A percentile compares a stretch with the other conserved stretches of the same genome.
Evolutionary conservation across 805 yeast species (phyloP).

Genomic region (Starmerella scarabaei): DNA sequence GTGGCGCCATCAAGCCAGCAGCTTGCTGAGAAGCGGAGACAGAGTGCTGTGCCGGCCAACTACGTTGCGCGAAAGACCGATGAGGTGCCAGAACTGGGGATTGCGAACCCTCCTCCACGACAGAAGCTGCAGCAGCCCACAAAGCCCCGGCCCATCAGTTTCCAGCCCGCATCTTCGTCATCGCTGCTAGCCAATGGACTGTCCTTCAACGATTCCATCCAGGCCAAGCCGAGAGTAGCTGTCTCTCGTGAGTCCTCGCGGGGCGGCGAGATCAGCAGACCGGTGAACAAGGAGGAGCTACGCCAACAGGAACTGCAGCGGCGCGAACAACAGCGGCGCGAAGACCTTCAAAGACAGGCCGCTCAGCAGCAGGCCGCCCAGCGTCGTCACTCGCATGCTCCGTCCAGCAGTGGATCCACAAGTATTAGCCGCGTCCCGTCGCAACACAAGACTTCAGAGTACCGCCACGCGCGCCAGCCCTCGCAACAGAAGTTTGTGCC

Average conservation of each 20-base stretch:
- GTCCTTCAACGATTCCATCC: constrained; percentile 19
- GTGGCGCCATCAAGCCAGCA: no score
- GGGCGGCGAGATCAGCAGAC: constrained; percentile 27
- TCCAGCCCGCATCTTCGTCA: constrained; percentile 24
- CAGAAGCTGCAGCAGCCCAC: constrained; percentile 13
- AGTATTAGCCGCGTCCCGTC: no score
- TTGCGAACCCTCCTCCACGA: constrained; percentile 14
- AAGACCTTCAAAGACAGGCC: no score
- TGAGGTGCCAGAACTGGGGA: constrained; percentile 21
- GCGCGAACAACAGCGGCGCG: neutral
- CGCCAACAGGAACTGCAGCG: neutral
- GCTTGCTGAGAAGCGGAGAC: constrained; percentile 6
- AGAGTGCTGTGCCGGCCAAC: constrained; percentile 1
- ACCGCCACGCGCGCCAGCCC: no score
- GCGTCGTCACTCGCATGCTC: neutral
- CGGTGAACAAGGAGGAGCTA: constrained; percentile 4
- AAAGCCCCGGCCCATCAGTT: constrained; percentile 30
- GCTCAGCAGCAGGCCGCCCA: no score
- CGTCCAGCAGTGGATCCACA: no score
- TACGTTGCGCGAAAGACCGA: no score
- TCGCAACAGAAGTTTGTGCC: neutral
- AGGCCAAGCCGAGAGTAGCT: constrained; percentile 27
- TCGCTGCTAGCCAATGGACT: constrained; percentile 10
- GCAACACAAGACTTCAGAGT: no score
- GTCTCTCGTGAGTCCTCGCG: constrained; percentile 25